These are phyloP conservation scores for Candida xiaguanensis DNA, from an alignment of 805 yeast genomes.

Conservation along the genomic window DNA sequence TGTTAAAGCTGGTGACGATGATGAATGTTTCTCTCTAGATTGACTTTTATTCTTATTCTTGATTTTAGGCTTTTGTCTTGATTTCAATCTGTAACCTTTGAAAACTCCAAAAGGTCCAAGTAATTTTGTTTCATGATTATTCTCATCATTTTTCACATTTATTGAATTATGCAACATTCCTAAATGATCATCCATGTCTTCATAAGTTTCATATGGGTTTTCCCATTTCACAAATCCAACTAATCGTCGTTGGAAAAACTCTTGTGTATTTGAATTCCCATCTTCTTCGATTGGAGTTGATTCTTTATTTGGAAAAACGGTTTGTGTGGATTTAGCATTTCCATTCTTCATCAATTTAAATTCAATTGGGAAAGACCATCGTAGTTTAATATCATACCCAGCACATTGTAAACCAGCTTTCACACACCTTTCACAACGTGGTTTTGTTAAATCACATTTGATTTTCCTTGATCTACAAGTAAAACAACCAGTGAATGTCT, in stretches of 20 bases:
- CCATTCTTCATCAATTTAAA: constrained; percentile 25
- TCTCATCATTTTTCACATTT: constrained; percentile 28
- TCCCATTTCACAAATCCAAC: constrained; percentile 75
- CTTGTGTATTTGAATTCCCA: constrained; percentile 20
- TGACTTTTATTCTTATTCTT: no score
- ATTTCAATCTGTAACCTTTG: constrained; percentile 14
- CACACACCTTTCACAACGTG: constrained; percentile 67
- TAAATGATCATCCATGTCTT: constrained; percentile 75
- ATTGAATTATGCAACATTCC: constrained; percentile 48
- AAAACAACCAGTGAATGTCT: constrained; percentile 85
- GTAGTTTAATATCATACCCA: constrained; percentile 76
- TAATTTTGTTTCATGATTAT: constrained; percentile 45
- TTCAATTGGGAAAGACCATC: constrained; percentile 63
- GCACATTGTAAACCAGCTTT: constrained; percentile 68
- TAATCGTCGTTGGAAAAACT: constrained; percentile 63
- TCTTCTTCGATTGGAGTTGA: constrained; percentile 7
- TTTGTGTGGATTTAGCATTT: constrained; percentile 24
- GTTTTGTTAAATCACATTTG: constrained; percentile 71
- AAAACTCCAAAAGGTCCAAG: constrained; percentile 86
- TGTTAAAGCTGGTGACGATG: background rate
- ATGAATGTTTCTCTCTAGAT: background rate
- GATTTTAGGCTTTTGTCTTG: background rate
- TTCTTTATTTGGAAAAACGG: constrained; percentile 23
- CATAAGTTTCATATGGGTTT: constrained; percentile 61
- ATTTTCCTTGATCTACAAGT: constrained; percentile 80